phyloP scores from a whole-genome alignment of 2,329 filamentous ascomycete species.

The Diplodia seriata region DNA sequence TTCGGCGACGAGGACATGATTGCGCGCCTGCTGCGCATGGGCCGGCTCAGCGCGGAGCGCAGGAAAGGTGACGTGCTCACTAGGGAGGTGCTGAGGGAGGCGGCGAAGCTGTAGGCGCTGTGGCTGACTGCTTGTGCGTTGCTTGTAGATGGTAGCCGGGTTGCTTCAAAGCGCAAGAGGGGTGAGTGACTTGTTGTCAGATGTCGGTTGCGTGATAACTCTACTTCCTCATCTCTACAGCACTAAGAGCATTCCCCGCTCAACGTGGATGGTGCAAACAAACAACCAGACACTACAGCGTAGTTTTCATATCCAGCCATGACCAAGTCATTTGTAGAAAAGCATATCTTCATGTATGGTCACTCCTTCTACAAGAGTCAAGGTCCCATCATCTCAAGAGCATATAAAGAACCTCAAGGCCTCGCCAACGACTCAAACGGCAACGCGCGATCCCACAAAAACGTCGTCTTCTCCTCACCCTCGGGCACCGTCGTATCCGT shows the following conservation, averaged over 20 bases:
- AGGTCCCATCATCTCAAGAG: too few species aligned
- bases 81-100: constrained; percentile 58
- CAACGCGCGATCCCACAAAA: constrained; percentile 40
- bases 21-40: constrained; percentile 60
- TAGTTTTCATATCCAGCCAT: too few species aligned
- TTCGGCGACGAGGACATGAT: constrained; percentile 74
- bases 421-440: constrained; percentile 39
- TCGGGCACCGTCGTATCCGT: constrained; percentile 36
- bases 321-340: too few species aligned
- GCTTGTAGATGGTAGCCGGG: not conserved
- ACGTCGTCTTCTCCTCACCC: constrained; percentile 38
- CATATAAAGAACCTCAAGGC: constrained; percentile 33
- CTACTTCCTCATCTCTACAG: too few species aligned
- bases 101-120: constrained; percentile 52
- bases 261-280: too few species aligned
- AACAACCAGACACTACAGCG: too few species aligned
- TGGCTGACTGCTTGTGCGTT: constrained; percentile 12
- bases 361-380: too few species aligned
- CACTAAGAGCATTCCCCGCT: too few species aligned
- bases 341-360: too few species aligned
- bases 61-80: constrained; percentile 61
- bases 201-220: too few species aligned
- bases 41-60: constrained; percentile 60
- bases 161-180: not conserved
- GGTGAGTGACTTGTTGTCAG: too few species aligned